Evolutionary conservation across 805 yeast genomes (phyloP).

Genomic region (Pichia gijzeniarum): DNA sequence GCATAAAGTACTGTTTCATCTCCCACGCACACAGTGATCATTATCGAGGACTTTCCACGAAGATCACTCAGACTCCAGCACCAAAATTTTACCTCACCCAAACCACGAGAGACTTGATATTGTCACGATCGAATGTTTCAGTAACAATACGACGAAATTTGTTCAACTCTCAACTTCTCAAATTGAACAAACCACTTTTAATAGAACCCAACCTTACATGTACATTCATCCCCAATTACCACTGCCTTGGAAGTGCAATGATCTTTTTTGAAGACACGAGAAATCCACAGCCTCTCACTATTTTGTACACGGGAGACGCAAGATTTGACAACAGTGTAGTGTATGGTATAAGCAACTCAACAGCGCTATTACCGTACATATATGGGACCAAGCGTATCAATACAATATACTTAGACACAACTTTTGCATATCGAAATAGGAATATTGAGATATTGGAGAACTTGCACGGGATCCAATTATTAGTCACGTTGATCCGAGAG

Average conservation of each 20-base stretch:
- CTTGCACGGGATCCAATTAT: constrained; percentile 10
- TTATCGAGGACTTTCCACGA: constrained; percentile 5
- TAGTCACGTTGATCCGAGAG: constrained; percentile 6
- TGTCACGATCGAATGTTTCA: neutral
- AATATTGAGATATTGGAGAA: constrained; percentile 16
- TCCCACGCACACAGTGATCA: constrained; percentile 20
- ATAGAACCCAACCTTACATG: constrained; percentile 4
- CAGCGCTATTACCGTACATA: constrained; percentile 6
- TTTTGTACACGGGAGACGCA: constrained; percentile 19
- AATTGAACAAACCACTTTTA: constrained; percentile 1
- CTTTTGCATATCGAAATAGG: constrained; percentile 14
- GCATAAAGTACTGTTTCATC: constrained; percentile 13
- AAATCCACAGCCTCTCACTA: neutral
- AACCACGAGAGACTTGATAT: constrained; percentile 5
- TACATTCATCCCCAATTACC: constrained; percentile 17
- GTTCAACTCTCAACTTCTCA: neutral
- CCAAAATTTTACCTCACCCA: constrained; percentile 2
- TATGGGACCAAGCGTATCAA: constrained; percentile 7
- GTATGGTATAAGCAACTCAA: constrained; percentile 4
- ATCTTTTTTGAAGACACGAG: constrained; percentile 8
- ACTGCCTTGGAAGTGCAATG: constrained; percentile 20
- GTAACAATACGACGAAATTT: neutral
- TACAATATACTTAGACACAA: constrained; percentile 18
- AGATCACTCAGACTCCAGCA: neutral
- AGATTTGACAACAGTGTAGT: constrained; percentile 13